phyloP scores from a whole-genome alignment of 73 alveolate species.

The Loxodes magnus region DNA sequence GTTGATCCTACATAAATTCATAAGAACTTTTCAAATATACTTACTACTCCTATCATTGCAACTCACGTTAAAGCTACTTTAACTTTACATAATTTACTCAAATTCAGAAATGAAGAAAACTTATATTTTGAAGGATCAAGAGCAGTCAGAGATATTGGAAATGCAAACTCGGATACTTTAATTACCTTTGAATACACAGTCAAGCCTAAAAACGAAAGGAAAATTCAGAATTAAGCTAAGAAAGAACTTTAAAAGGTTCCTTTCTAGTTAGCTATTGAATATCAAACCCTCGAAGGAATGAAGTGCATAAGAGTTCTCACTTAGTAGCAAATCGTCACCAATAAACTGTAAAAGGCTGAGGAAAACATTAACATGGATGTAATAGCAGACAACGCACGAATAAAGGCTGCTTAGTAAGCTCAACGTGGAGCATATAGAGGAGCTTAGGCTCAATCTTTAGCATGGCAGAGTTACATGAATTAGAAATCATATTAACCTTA shows the following conservation, averaged over 20 bases:
- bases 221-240: no score
- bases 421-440: conserved; percentile 39
- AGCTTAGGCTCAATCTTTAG: no score
- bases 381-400: conserved; percentile 53
- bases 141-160: conserved; percentile 58
- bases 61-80: conserved; percentile 55
- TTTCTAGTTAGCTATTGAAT: conserved; percentile 53
- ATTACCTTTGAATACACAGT: conserved; percentile 76
- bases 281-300: conserved; percentile 51
- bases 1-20: conserved; percentile 74
- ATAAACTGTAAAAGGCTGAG: conserved; percentile 52
- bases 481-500: no score
- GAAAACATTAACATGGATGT: conserved; percentile 61
- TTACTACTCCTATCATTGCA: conserved; percentile 61
- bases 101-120: conserved; percentile 73
- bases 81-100: conserved; percentile 63
- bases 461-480: no score
- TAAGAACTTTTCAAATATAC: conserved; percentile 67
- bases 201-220: conserved; percentile 40
- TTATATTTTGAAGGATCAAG: conserved; percentile 29
- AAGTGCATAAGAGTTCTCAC: conserved; percentile 72
- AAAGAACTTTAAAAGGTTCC: conserved; percentile 52
- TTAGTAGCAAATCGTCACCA: conserved; percentile 32
- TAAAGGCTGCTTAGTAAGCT: conserved; percentile 70
- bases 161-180: conserved; percentile 61